Percentiles rank a stretch among this genome's conserved stretches.
These are phyloP conservation scores for Zanthoxylum bungeanum DNA, from an alignment of 345 rosid species.

Conservation along the genomic window DNA sequence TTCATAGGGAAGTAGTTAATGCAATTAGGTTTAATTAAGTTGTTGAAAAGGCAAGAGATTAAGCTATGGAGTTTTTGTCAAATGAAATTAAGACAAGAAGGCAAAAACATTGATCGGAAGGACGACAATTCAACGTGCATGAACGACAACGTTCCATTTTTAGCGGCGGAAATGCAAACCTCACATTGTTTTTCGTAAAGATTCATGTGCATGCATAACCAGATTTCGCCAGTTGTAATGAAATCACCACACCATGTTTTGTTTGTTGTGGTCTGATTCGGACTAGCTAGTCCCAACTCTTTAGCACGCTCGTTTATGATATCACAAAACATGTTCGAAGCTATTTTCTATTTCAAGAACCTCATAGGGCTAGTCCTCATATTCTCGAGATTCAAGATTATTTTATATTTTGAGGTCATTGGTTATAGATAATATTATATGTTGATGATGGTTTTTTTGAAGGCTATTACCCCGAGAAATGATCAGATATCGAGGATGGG, in stretches of 20 bases:
- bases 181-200: not conserved
- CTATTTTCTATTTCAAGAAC: not conserved
- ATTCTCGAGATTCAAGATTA: too few relatives aligned
- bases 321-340: not conserved
- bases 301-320: not conserved
- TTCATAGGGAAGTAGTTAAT: not conserved
- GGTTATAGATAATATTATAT: too few relatives aligned
- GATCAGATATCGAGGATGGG: too few relatives aligned
- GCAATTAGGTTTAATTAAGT: too few relatives aligned
- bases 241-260: not conserved
- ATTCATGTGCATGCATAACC: conserved; percentile 19
- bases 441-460: too few relatives aligned
- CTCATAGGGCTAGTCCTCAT: too few relatives aligned
- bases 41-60: not conserved
- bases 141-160: conserved; percentile 9
- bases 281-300: not conserved
- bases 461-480: too few relatives aligned
- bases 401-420: too few relatives aligned
- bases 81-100: conserved; percentile 28
- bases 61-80: conserved; percentile 25
- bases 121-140: conserved; percentile 44
- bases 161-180: conserved; percentile 21
- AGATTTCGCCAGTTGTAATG: conserved; percentile 7
- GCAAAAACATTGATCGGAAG: conserved; percentile 22
- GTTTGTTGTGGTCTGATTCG: not conserved